Conservation (phyloP, 2,329 filamentous ascomycete species). For the Hansfordia pulvinata region DNA sequence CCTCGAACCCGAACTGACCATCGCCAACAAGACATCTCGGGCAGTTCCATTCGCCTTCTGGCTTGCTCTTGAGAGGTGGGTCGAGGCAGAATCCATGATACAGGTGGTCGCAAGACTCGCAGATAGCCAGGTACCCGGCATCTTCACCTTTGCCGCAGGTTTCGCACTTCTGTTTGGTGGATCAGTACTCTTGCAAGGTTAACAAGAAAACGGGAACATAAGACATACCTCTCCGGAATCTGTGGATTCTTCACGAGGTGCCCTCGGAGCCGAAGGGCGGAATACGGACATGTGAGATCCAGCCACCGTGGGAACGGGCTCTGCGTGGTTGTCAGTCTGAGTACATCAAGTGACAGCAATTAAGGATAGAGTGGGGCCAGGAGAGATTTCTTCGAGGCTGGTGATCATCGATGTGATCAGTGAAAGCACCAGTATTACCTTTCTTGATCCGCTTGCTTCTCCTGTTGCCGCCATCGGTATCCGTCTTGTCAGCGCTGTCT, state of each 20-base stretch:
- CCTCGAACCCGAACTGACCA: constrained; percentile 93
- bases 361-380: constrained; percentile 5
- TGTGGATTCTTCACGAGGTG: constrained; percentile 38
- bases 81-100: constrained; percentile 85
- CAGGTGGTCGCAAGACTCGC: constrained; percentile 82
- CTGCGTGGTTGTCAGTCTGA: too few relatives aligned
- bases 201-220: background rate
- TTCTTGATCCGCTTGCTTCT: constrained; percentile 91
- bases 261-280: constrained; percentile 62
- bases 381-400: too few relatives aligned
- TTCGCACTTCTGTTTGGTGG: constrained; percentile 56
- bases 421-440: constrained; percentile 41
- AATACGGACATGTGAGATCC: constrained; percentile 96
- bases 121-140: constrained; percentile 55
- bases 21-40: constrained; percentile 90
- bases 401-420: too few relatives aligned
- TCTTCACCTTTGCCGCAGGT: constrained; percentile 73
- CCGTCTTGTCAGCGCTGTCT: constrained; percentile 33
- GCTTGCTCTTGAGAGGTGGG: constrained; percentile 63
- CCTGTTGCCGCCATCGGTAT: constrained; percentile 54
- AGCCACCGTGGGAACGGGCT: constrained; percentile 69
- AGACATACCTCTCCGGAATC: constrained; percentile 27
- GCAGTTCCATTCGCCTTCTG: constrained; percentile 90
- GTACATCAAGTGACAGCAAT: constrained; percentile 22
- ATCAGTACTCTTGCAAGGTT: background rate